Percentiles rank a stretch among this genome's conserved stretches.
Conservation (phyloP, 441 rosid species). For the Euphorbia schlechtendalii region DNA sequence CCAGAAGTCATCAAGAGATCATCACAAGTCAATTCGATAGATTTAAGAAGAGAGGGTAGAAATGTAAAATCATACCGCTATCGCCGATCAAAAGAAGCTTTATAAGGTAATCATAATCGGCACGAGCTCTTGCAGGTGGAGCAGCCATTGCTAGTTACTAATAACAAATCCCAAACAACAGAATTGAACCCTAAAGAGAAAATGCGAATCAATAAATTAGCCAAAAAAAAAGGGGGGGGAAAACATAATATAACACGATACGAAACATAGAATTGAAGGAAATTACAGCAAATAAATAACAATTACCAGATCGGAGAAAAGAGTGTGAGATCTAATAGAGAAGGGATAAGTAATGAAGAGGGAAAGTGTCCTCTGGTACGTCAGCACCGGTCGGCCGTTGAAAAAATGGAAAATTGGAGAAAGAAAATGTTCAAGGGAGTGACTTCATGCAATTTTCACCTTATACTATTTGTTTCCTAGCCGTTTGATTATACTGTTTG, state of each 20-base stretch:
- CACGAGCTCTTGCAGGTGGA: conserved; percentile 35
- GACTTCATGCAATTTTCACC: neutral
- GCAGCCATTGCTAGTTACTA: conserved; percentile 26
- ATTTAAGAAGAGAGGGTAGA: conserved; percentile 4
- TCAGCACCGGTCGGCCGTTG: conserved; percentile 45
- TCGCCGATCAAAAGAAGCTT: conserved; percentile 37
- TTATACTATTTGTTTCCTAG: conserved; percentile 15
- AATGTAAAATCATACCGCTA: conserved; percentile 23
- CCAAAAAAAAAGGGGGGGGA: neutral
- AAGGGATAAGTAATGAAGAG: conserved; percentile 18
- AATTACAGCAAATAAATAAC: conserved; percentile 4
- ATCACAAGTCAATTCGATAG: neutral
- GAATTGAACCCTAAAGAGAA: conserved; percentile 10
- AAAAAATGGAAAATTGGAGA: neutral
- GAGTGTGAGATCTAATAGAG: conserved; percentile 28
- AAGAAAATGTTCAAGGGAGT: neutral
- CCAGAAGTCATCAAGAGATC: neutral
- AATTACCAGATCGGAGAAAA: conserved; percentile 46
- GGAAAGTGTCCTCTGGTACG: conserved; percentile 24
- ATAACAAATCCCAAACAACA: neutral
- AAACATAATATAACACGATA: neutral
- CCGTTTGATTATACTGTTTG: conserved; percentile 35
- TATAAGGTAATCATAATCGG: conserved; percentile 33
- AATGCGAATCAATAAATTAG: neutral
- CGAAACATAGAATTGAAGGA: neutral